These are phyloP conservation scores for Calocybe gambosa DNA, from an alignment of 1,284 basidiomycete species.

Conservation along the genomic window DNA sequence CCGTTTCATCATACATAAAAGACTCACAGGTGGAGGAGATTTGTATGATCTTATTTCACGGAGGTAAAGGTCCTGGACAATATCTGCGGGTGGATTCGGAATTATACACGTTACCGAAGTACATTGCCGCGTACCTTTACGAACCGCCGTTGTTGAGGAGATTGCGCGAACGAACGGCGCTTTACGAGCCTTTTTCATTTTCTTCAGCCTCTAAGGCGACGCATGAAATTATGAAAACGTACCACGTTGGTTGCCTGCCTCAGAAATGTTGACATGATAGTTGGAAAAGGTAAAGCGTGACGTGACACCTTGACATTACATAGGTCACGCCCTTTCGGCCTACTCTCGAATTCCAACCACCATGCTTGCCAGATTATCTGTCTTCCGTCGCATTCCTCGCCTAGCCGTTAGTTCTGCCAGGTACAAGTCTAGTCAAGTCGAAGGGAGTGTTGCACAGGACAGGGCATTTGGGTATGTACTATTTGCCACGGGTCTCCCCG, in stretches of 20 bases:
- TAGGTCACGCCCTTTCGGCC: constrained; percentile 6
- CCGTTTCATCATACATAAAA: background rate
- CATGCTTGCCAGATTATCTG: constrained; percentile 45
- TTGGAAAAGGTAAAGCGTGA: constrained; percentile 33
- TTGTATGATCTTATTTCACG: constrained; percentile 91
- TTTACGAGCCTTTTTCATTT: constrained; percentile 29
- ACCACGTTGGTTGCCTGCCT: constrained; percentile 50
- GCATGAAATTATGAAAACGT: constrained; percentile 20
- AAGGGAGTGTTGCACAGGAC: constrained; percentile 52
- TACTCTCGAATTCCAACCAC: constrained; percentile 20
- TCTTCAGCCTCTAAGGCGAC: constrained; percentile 5
- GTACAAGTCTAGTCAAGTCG: constrained; percentile 34
- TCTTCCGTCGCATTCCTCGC: constrained; percentile 38
- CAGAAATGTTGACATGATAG: constrained; percentile 53
- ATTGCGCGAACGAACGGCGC: constrained; percentile 48
- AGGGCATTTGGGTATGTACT: constrained; percentile 45
- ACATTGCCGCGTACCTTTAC: constrained; percentile 53
- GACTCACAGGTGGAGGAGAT: constrained; percentile 43
- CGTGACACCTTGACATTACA: constrained; percentile 23
- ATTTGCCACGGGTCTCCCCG: constrained; percentile 7
- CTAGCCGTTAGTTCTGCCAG: constrained; percentile 31
- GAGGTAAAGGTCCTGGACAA: constrained; percentile 90
- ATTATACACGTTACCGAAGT: constrained; percentile 17
- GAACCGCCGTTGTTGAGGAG: constrained; percentile 57
- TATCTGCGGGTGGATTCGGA: constrained; percentile 58